phyloP scores from a whole-genome alignment of 768 basidiomycete genomes.

The Megacollybia marginata region DNA sequence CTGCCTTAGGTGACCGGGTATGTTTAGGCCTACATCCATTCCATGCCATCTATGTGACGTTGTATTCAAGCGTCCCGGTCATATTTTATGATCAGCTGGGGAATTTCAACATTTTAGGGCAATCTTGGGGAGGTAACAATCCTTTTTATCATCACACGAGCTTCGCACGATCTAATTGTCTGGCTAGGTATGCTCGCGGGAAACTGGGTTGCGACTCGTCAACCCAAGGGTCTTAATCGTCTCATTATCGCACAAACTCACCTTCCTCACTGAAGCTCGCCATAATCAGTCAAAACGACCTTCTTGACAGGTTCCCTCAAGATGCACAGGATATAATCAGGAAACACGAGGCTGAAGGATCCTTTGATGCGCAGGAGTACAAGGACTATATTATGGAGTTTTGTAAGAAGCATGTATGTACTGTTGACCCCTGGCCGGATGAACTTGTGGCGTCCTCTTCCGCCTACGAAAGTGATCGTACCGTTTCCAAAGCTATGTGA shows the following conservation, averaged over 20 bases:
- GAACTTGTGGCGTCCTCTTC: no score
- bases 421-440: no score
- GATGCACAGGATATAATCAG: conserved; percentile 29
- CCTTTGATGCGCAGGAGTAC: conserved; percentile 28
- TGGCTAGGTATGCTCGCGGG: conserved; percentile 36
- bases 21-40: background rate
- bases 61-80: background rate
- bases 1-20: no score
- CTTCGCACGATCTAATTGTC: no score
- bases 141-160: background rate
- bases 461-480: conserved; percentile 33
- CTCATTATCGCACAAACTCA: conserved; percentile 18
- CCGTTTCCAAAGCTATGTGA: conserved; percentile 41
- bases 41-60: background rate
- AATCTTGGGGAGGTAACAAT: no score
- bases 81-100: no score
- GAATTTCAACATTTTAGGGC: no score
- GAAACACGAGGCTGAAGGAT: conserved; percentile 38
- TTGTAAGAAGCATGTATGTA: no score
- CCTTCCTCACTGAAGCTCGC: conserved; percentile 23
- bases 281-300: conserved; percentile 17
- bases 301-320: no score
- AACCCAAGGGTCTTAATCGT: no score
- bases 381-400: no score
- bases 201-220: no score